A percentile compares a stretch with the other conserved stretches of the same genome.
Conservation (phyloP, 805 yeast species). For the Wickerhamomyces queroliae region DNA sequence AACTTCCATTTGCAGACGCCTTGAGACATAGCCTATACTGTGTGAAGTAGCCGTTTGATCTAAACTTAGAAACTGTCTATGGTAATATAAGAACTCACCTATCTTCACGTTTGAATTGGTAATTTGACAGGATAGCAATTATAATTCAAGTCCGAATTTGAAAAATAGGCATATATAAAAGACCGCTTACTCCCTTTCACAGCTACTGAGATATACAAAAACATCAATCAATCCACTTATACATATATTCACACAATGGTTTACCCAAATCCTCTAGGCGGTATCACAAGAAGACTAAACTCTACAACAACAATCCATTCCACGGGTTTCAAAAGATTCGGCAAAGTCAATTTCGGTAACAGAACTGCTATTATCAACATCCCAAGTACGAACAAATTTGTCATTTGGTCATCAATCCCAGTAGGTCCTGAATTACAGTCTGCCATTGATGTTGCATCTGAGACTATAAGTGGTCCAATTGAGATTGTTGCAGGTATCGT, state of each 20-base stretch:
- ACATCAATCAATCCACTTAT: no score
- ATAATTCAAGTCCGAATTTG: no score
- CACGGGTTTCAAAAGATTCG: constrained; percentile 25
- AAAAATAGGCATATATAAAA: no score
- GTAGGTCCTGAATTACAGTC: constrained; percentile 39
- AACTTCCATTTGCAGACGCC: no score
- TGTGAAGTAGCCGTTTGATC: no score
- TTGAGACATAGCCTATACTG: no score
- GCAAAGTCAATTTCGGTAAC: constrained; percentile 29
- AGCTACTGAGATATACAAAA: no score
- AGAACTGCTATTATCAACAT: constrained; percentile 32
- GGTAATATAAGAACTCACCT: no score
- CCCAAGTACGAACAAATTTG: constrained; percentile 24
- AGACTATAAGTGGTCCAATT: constrained; percentile 26
- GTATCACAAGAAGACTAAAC: constrained; percentile 30
- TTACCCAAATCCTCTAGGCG: constrained; percentile 33
- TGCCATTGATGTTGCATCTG: constrained; percentile 30
- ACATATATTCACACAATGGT: constrained; percentile 31
- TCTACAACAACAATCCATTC: constrained; percentile 29
- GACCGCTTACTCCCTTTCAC: no score
- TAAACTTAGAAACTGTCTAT: no score
- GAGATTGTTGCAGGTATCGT: constrained; percentile 46
- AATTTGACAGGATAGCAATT: no score
- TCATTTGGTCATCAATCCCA: constrained; percentile 58
- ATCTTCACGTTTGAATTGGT: no score